Evolutionary conservation across 1,284 basidiomycete genomes (phyloP).

Genomic region (Ustilago xerochloae): DNA sequence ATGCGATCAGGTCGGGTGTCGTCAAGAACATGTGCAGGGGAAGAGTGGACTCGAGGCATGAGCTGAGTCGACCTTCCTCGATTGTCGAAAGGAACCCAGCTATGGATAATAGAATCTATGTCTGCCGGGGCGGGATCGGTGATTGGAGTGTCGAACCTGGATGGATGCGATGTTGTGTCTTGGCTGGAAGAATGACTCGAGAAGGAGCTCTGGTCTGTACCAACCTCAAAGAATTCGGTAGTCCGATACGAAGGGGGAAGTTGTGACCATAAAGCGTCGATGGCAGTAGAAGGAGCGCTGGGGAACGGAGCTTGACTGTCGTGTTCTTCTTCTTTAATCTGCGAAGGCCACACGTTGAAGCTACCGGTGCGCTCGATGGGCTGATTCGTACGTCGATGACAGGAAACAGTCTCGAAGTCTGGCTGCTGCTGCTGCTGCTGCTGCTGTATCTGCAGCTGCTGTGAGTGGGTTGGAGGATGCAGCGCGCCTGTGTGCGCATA

Average conservation of each 20-base stretch:
- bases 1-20: too few species aligned
- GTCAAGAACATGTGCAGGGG: too few species aligned
- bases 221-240: not conserved
- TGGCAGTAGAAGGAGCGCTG: too few species aligned
- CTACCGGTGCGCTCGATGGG: not conserved
- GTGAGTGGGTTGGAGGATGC: too few species aligned
- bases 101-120: not conserved
- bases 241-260: conserved; percentile 1
- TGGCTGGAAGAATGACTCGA: not conserved
- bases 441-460: too few species aligned
- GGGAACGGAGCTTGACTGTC: too few species aligned
- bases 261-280: not conserved
- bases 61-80: not conserved
- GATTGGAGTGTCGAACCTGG: not conserved
- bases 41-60: not conserved
- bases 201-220: not conserved
- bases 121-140: not conserved
- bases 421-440: not conserved
- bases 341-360: not conserved
- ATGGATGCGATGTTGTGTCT: not conserved
- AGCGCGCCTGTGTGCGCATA: too few species aligned
- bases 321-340: not conserved
- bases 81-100: not conserved
- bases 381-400: not conserved
- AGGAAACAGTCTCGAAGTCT: not conserved